Conservation (phyloP, 208 protist genomes). For the Wallacemonas sp. region DNA sequence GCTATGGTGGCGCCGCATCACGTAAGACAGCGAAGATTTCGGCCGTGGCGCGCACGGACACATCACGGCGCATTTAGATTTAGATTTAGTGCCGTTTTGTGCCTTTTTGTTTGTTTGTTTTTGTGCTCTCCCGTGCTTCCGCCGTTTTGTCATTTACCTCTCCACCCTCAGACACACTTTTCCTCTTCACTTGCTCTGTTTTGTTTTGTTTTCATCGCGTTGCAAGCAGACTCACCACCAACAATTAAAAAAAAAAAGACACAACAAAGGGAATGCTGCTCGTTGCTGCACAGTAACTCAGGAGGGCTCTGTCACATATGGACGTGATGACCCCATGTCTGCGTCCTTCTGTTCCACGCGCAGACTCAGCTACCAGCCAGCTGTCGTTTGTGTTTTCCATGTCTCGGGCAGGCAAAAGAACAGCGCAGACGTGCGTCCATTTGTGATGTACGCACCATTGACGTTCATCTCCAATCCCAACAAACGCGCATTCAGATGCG, state of each 20-base stretch:
- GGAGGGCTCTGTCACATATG: no score
- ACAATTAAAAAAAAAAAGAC: neutral
- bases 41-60: conserved; percentile 6
- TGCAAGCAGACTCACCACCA: neutral
- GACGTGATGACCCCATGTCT: no score
- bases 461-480: no score
- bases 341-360: no score
- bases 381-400: no score
- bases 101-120: conserved; percentile 1
- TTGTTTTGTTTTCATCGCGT: neutral
- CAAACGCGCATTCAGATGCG: no score
- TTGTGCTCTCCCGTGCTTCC: neutral
- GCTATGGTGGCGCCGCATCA: conserved; percentile 39
- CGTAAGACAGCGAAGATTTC: conserved; percentile 14
- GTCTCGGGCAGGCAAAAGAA: no score
- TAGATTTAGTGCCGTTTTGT: conserved; percentile 10
- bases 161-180: neutral
- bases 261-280: no score
- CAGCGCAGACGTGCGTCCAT: no score
- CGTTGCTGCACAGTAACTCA: no score
- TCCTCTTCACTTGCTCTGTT: neutral
- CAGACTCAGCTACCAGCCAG: no score
- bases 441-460: no score
- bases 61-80: conserved; percentile 16
- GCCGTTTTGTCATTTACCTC: neutral